Conservation (phyloP, 2,329 filamentous ascomycete genomes). For the Gaeumannomyces tritici region DNA sequence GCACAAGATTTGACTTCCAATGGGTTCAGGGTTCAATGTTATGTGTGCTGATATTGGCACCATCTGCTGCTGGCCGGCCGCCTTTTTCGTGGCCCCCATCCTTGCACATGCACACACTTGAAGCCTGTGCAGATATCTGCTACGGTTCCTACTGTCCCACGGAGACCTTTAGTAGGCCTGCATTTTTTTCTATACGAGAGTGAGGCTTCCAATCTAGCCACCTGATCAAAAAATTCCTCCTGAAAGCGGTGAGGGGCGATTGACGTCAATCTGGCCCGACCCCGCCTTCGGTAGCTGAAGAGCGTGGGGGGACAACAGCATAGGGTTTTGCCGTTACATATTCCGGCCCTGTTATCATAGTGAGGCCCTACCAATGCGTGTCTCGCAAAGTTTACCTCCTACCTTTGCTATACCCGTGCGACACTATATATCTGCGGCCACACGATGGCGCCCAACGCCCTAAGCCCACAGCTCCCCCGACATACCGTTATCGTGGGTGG, state of each 20-base stretch:
- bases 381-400: background rate
- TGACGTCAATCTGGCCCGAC: background rate
- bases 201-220: background rate
- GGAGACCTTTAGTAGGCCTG: too few species aligned
- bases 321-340: background rate
- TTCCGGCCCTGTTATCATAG: background rate
- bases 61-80: too few species aligned
- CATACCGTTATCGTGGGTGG: slow-evolving; percentile 56
- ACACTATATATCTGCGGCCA: background rate
- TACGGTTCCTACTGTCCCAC: too few species aligned
- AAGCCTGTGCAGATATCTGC: too few species aligned
- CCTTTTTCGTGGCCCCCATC: too few species aligned
- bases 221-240: background rate
- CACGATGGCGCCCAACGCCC: background rate
- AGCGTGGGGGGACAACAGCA: background rate
- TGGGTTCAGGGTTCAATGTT: too few species aligned
- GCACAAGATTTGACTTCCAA: too few species aligned
- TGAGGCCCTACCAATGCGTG: background rate
- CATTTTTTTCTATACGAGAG: too few species aligned
- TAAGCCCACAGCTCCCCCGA: background rate
- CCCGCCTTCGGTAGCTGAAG: background rate
- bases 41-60: too few species aligned
- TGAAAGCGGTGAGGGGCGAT: background rate
- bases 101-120: too few species aligned
- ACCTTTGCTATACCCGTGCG: background rate